phyloP scores from a whole-genome alignment of 805 yeast genomes.

The Schizosaccharomyces japonicus region DNA sequence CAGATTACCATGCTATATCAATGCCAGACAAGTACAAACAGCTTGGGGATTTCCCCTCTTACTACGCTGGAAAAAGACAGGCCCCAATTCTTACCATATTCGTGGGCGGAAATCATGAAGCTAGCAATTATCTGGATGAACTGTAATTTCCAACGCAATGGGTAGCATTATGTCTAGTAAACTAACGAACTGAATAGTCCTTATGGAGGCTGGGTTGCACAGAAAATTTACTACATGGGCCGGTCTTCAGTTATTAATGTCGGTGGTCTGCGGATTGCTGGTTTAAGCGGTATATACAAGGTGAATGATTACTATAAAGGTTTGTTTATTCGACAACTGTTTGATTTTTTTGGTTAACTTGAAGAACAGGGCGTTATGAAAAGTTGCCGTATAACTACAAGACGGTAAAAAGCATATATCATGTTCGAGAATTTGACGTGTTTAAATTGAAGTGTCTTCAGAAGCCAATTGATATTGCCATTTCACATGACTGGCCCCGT shows the following conservation, averaged over 20 bases:
- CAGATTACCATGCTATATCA: slow-evolving; percentile 45
- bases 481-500: slow-evolving; percentile 90
- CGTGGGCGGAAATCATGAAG: slow-evolving; percentile 90
- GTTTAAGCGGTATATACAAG: slow-evolving; percentile 67
- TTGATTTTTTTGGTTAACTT: not conserved
- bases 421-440: slow-evolving; percentile 40
- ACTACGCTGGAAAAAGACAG: slow-evolving; percentile 30
- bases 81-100: slow-evolving; percentile 66
- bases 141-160: slow-evolving; percentile 14
- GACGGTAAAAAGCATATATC: slow-evolving; percentile 40
- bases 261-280: slow-evolving; percentile 54
- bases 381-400: slow-evolving; percentile 25
- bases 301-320: slow-evolving; percentile 23
- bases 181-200: slow-evolving; percentile 13
- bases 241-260: slow-evolving; percentile 49
- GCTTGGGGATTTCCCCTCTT: slow-evolving; percentile 59
- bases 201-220: slow-evolving; percentile 85
- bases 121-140: slow-evolving; percentile 52
- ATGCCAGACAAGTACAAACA: slow-evolving; percentile 56
- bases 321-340: no score
- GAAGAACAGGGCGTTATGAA: slow-evolving; percentile 16
- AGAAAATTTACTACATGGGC: slow-evolving; percentile 68
- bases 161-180: not conserved
- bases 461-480: slow-evolving; percentile 27
- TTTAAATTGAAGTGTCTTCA: slow-evolving; percentile 27